Evolutionary conservation across 2,329 filamentous ascomycete species (phyloP).

Genomic region (Pestalotiopsis sp.): DNA sequence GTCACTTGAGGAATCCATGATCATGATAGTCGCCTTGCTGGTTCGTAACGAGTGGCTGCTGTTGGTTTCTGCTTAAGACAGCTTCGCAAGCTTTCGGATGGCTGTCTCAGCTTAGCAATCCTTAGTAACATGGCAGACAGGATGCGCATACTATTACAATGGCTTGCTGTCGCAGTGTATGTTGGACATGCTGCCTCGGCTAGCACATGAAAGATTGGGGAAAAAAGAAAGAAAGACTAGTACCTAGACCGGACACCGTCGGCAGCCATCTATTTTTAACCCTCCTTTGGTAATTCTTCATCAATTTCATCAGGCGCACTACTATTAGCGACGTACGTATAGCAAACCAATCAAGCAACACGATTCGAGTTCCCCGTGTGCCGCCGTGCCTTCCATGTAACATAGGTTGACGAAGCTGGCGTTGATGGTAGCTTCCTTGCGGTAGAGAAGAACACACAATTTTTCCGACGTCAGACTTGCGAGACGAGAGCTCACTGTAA

Average conservation of each 20-base stretch:
- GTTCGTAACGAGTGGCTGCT: neutral
- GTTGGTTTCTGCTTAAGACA: conserved; percentile 4
- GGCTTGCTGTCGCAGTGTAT: neutral
- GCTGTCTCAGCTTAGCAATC: neutral
- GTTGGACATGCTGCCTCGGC: neutral
- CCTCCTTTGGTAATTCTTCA: neutral
- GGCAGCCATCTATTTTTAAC: neutral
- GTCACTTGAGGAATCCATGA: neutral
- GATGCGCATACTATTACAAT: neutral
- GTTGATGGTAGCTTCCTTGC: neutral
- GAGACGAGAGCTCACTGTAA: neutral
- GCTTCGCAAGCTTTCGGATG: neutral
- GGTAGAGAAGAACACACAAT: neutral
- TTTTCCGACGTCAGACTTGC: conserved; percentile 2
- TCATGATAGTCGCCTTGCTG: neutral
- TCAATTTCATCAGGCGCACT: neutral
- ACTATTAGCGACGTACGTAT: neutral
- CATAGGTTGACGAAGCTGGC: neutral
- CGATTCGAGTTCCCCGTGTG: neutral
- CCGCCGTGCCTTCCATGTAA: neutral
- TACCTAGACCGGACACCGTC: neutral
- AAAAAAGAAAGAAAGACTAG: no score
- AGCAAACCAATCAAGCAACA: neutral
- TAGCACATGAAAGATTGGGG: neutral
- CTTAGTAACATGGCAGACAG: neutral